These are phyloP conservation scores for Saccharomyces hybrid DNA, from an alignment of 1,139 yeast species.

Conservation along the genomic window DNA sequence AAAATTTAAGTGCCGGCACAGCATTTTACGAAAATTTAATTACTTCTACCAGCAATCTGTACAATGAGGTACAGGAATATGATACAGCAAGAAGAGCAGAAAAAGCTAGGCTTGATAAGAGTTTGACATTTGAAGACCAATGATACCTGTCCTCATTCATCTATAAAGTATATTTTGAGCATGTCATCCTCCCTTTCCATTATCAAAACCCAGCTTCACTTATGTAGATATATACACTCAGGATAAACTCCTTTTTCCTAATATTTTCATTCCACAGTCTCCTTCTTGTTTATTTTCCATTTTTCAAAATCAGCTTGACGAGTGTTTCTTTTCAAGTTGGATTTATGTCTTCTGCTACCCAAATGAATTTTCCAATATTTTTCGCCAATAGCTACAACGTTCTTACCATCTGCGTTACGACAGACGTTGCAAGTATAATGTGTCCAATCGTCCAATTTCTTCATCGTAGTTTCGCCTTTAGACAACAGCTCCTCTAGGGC, in stretches of 20 bases:
- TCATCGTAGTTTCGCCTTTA: conserved; percentile 17
- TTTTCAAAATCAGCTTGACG: conserved; percentile 39
- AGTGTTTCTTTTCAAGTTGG: conserved; percentile 35
- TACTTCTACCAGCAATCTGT: conserved; percentile 27
- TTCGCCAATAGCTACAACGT: conserved; percentile 64
- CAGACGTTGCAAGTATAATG: conserved; percentile 66
- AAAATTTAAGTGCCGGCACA: conserved; percentile 61
- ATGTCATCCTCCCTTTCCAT: neutral
- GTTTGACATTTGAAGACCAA: neutral
- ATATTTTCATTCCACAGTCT: conserved; percentile 7
- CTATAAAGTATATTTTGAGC: neutral
- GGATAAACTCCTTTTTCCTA: neutral
- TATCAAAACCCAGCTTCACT: neutral
- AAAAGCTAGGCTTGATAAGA: neutral
- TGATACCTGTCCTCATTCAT: neutral
- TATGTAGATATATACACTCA: neutral
- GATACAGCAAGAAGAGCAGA: conserved; percentile 5
- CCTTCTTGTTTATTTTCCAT: conserved; percentile 27
- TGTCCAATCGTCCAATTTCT: conserved; percentile 46
- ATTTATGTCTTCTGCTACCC: conserved; percentile 55
- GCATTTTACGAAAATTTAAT: conserved; percentile 62
- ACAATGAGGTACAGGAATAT: conserved; percentile 4
- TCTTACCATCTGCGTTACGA: conserved; percentile 45
- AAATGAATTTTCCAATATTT: conserved; percentile 63
- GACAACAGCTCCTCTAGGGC: conserved; percentile 35